Base-by-base conservation (phyloP, 768 basidiomycete genomes). In the Leccinum uliginosum region DNA sequence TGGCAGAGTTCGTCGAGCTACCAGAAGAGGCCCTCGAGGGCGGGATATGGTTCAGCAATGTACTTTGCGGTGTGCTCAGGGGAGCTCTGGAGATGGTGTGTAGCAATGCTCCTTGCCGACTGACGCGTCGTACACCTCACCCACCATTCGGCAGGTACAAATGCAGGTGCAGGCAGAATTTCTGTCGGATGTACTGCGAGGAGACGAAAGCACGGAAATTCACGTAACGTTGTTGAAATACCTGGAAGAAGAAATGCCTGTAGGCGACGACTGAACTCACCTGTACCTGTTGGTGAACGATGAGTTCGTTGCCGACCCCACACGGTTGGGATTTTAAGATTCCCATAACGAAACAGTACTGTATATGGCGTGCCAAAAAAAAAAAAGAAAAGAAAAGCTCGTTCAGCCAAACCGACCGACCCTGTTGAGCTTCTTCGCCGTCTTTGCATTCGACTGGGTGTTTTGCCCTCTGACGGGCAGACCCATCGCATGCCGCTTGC, bases 1-100 rank as follows among this genome's bases (percentile, higher is more conserved):
- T 99, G 57, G 85, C 94, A 8, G 97, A 99, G 66, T 98, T 99
- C 72, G 96, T 96, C 23, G 97, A 98, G 68, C 79, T 99, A 21
- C 96, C 97, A 0, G 90, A 94, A 51, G 94, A 97, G 62, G 93
- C 83, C 2, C 76, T 95, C 26, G 91, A 96, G 67, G 93, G 93
- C 17, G 95, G 93, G 1, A 74, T 99, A 34, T 97, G 93, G 92
- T 98, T 94, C 71, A 94, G 91, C 73, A 98, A 98, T 72, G 87
- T 98, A 44, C 76, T 97, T 2, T 96, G 94, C 66, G 97, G 97
- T 5, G 96, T 98, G 8, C 72, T 98, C 50, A 78, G 95, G 52
- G 97, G 97, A 3, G 84, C 94, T 34, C 71, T 99, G 51, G 97
- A 99, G 76, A 98, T 99, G 97, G 97, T 97, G 65, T 59, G 81